Conservation (phyloP, 257 asterid species). For the Osmanthus fragrans region DNA sequence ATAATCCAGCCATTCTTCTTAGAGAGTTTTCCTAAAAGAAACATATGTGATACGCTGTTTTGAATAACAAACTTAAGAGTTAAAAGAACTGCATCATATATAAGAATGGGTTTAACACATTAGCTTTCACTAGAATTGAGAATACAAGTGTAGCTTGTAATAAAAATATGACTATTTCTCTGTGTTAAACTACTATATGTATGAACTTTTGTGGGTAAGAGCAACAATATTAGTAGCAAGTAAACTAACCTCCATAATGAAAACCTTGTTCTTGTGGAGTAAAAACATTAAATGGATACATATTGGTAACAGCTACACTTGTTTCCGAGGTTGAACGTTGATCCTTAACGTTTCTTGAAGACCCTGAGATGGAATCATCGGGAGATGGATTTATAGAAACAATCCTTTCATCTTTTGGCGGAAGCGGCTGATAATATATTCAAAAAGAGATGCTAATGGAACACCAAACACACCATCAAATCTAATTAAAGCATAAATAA, state of each 20-base stretch:
- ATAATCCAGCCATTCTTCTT: background rate
- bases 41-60: background rate
- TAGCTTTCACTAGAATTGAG: background rate
- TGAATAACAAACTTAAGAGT: background rate
- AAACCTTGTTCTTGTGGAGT: constrained; percentile 70
- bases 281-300: constrained; percentile 58
- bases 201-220: too few species aligned
- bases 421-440: constrained; percentile 60
- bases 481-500: constrained; percentile 27
- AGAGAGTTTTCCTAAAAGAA: background rate
- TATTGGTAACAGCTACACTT: constrained; percentile 51
- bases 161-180: too few species aligned
- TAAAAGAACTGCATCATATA: background rate
- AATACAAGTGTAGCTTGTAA: too few species aligned
- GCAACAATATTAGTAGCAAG: background rate
- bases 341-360: constrained; percentile 62
- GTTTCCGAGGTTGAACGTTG: constrained; percentile 58
- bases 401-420: constrained; percentile 85
- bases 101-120: background rate
- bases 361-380: constrained; percentile 61
- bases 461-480: constrained; percentile 28
- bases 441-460: constrained; percentile 34
- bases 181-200: too few species aligned
- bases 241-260: constrained; percentile 74
- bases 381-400: constrained; percentile 69